Evolutionary conservation across 2,329 filamentous ascomycete genomes (phyloP).

Genomic region (Colletotrichum zoysiae): DNA sequence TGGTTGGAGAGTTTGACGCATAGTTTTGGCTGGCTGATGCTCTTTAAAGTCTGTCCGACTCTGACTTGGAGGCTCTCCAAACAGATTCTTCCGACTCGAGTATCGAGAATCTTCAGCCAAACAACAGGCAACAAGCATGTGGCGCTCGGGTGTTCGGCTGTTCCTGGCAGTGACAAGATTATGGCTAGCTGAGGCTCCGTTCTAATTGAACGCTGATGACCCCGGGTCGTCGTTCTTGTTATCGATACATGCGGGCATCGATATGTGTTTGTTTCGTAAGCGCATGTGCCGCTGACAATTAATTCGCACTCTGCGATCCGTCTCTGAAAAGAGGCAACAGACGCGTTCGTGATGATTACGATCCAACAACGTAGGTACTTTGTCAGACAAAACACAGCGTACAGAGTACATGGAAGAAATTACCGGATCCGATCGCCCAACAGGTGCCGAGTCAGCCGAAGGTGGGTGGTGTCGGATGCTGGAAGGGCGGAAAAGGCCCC

Average conservation of each 20-base stretch:
- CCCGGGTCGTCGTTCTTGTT: neutral
- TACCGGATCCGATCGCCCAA: neutral
- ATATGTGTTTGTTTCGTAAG: neutral
- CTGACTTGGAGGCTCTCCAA: slow-evolving; percentile 21
- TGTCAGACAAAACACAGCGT: neutral
- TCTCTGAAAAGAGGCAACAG: neutral
- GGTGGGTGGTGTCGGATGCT: slow-evolving; percentile 5
- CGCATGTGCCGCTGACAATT: slow-evolving; percentile 7
- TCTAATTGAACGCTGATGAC: slow-evolving; percentile 2
- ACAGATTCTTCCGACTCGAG: neutral
- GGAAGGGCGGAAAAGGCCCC: slow-evolving; percentile 18
- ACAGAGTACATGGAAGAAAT: neutral
- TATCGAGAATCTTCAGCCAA: slow-evolving; percentile 19
- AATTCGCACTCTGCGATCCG: neutral
- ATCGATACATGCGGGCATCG: neutral
- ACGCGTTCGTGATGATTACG: neutral
- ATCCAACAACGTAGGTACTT: neutral
- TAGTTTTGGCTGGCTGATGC: no score
- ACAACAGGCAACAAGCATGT: slow-evolving; percentile 23
- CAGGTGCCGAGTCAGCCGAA: slow-evolving; percentile 27
- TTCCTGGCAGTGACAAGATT: slow-evolving; percentile 30
- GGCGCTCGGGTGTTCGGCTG: slow-evolving; percentile 24
- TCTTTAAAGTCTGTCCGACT: slow-evolving; percentile 1
- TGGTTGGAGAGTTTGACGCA: slow-evolving; percentile 21
- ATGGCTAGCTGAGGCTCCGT: slow-evolving; percentile 6